phyloP scores from a whole-genome alignment of 176 grass and related monocot species.

The Chrysopogon serrulatus region DNA sequence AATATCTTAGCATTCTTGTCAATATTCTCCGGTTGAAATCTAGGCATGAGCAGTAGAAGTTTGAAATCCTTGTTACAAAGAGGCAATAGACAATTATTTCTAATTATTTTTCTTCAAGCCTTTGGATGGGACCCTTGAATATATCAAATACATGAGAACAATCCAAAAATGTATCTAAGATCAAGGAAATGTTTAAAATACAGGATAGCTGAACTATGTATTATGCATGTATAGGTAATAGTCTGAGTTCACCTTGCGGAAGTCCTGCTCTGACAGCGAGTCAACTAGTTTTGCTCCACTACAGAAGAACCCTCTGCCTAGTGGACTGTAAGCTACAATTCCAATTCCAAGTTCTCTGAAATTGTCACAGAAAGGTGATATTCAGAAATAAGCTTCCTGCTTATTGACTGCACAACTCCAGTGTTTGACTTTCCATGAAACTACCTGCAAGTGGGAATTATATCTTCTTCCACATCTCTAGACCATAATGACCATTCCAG shows the following conservation, averaged over 20 bases:
- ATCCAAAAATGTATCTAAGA: background rate
- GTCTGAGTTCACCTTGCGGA: conserved; percentile 33
- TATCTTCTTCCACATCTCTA: conserved; percentile 52
- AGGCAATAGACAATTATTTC: background rate
- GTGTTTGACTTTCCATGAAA: background rate
- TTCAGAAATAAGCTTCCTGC: background rate
- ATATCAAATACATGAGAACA: background rate
- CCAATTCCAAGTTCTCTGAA: conserved; percentile 64
- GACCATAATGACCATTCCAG: conserved; percentile 71
- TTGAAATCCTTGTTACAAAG: background rate
- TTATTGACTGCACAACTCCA: background rate
- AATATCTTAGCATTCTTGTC: background rate
- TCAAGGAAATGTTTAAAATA: background rate
- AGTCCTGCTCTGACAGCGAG: conserved; percentile 31
- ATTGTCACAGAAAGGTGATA: background rate
- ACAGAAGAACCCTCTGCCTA: conserved; percentile 49
- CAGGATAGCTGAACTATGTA: background rate
- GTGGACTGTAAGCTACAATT: conserved; percentile 59
- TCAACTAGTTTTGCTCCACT: conserved; percentile 40
- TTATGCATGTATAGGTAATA: background rate
- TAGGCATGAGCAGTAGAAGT: background rate
- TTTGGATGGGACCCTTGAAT: background rate
- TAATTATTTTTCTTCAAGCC: background rate
- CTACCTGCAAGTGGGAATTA: conserved; percentile 64
- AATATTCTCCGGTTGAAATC: background rate